Percentiles rank a stretch among this genome's conserved stretches.
phyloP scores from a whole-genome alignment of 805 yeast genomes.

The Monosporozyma aerobia region DNA sequence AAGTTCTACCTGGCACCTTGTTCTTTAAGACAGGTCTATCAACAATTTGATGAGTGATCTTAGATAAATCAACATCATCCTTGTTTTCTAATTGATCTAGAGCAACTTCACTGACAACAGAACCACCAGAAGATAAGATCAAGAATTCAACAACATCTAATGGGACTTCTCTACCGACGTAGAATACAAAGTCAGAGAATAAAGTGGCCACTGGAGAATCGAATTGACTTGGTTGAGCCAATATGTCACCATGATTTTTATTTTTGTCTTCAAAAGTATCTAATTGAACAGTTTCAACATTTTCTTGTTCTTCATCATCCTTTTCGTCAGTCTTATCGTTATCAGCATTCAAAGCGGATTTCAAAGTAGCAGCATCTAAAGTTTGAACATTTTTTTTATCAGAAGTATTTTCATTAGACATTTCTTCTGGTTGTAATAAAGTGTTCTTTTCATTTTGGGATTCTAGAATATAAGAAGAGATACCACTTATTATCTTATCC shows the following conservation, averaged over 20 bases:
- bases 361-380: conserved; percentile 38
- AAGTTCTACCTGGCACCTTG: conserved; percentile 85
- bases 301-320: conserved; percentile 27
- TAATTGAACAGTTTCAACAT: conserved; percentile 38
- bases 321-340: conserved; percentile 30
- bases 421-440: conserved; percentile 13
- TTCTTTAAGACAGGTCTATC: conserved; percentile 79
- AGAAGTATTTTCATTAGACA: conserved; percentile 2
- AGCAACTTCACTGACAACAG: conserved; percentile 75
- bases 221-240: conserved; percentile 59
- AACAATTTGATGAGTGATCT: conserved; percentile 85
- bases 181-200: conserved; percentile 70
- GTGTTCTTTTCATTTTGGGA: conserved; percentile 28
- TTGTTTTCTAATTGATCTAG: conserved; percentile 55
- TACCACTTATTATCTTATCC: conserved; percentile 82
- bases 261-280: conserved; percentile 64
- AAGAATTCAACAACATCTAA: conserved; percentile 83
- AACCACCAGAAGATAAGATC: conserved; percentile 79
- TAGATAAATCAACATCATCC: conserved; percentile 46
- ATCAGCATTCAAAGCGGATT: conserved; percentile 42
- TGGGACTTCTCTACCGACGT: conserved; percentile 91
- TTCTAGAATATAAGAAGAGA: conserved; percentile 73
- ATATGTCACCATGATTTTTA: conserved; percentile 55
- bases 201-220: conserved; percentile 55
- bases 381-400: conserved; percentile 22